phyloP scores from a whole-genome alignment of 139 green algal genomes.

The Pleodorina starrii region DNA sequence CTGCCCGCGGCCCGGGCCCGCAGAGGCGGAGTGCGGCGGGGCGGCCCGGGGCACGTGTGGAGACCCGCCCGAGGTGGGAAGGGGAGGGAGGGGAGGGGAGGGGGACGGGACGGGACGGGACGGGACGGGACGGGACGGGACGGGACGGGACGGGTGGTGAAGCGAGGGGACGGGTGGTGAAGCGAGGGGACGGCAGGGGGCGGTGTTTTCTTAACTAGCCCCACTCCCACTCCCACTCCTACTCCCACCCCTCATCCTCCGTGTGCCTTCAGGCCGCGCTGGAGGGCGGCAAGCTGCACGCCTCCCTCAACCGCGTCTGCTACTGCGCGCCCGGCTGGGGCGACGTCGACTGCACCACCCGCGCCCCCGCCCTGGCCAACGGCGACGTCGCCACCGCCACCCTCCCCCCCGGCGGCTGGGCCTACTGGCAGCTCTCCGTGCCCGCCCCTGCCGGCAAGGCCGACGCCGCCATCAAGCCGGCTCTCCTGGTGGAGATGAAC shows the following conservation, averaged over 20 bases:
- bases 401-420: not conserved
- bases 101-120: no score
- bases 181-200: no score
- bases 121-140: no score
- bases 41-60: not conserved
- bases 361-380: not conserved
- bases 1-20: not conserved
- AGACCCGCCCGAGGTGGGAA: not conserved
- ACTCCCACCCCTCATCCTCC: not conserved
- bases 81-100: not conserved
- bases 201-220: no score
- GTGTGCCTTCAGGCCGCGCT: no score
- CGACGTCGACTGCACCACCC: slow-evolving; percentile 21
- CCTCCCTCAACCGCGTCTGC: slow-evolving; percentile 24
- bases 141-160: no score
- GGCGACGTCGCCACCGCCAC: not conserved
- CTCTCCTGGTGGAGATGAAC: slow-evolving; percentile 23
- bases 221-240: no score
- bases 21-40: not conserved
- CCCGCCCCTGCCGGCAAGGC: not conserved
- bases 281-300: no score
- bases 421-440: slow-evolving; percentile 18
- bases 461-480: not conserved
- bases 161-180: no score
- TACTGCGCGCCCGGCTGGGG: not conserved